phyloP scores from a whole-genome alignment of 768 basidiomycete species.

The Pulveroboletus sp. region DNA sequence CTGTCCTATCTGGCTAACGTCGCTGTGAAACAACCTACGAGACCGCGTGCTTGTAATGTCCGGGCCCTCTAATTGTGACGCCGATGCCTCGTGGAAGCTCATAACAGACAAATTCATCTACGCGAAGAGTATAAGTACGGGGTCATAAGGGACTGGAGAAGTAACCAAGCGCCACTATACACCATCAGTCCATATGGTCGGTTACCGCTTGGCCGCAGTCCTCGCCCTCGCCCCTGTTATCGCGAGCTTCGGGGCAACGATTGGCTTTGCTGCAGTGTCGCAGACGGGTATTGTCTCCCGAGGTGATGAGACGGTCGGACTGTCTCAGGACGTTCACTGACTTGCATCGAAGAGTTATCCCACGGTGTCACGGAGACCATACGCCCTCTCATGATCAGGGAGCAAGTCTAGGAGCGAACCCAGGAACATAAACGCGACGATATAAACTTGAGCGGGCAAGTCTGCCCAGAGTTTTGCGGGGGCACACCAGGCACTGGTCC shows the following conservation, averaged over 20 bases:
- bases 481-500: slow-evolving; percentile 1
- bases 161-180: no score
- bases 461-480: neutral
- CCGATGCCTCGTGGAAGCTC: neutral
- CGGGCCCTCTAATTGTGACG: neutral
- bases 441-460: neutral
- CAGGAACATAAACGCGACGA: neutral
- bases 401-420: neutral
- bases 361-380: neutral
- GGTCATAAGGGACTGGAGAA: neutral
- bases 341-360: neutral
- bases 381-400: neutral
- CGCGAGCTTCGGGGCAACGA: neutral
- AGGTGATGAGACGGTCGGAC: neutral
- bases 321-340: neutral
- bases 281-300: neutral
- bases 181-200: neutral
- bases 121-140: neutral
- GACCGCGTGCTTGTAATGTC: no score
- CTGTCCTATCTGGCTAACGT: no score
- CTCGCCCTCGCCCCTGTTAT: neutral
- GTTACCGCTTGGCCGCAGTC: neutral
- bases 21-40: no score
- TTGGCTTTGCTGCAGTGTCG: neutral
- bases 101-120: neutral